Evolutionary conservation across 352 stramenopile genomes (phyloP), one percentile per base, ranked within the genome.

Genomic region (Vaucheria bursata): DNA sequence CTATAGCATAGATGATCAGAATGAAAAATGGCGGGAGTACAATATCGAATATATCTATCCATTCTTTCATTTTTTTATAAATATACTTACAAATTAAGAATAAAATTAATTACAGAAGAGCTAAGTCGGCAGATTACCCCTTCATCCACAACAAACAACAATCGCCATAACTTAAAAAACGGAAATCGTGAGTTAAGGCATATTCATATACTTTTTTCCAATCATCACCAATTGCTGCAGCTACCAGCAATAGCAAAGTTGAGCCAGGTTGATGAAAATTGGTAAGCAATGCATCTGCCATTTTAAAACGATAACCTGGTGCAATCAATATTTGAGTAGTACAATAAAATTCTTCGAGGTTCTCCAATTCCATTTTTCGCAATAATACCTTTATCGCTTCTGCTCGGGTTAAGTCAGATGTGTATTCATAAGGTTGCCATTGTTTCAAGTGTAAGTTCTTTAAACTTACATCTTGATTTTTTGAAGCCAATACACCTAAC

Each of bases 141-240:
- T n/a, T n/a, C n/a, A n/a, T n/a, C n/a, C n/a, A n/a, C 45, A 59
- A 59, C 25, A 59, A 59, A 59, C 12, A 59, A 59, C 45, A 18
- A 59, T 59, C 45, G 45, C 45, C 45, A 59, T 59, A 59, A 59
- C 45, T 59, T 59, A 59, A 59, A 59, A 59, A 59, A 18, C 45
- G 18, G 25, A 59, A 59, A 59, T 59, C 45, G 25, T 59, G 18
- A 18, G 45, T 25, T 25, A 59, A 59, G 18, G 45, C 45, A 59
- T 59, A 59, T 59, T 59, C 12, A 59, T 59, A 59, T 18, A 59
- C 25, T 18, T 59, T 59, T 59, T 59, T 59, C 45, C 45, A 59
- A 18, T 59, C 45, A 59, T 59, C 45, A 25, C 45, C 45, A 18
- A 59, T 25, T 18, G 25, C 25, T 18, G 12, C 18, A 25, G 12